These are phyloP conservation scores for Luzula sylvatica DNA, from an alignment of 176 grass and related monocot species.

Conservation along the genomic window DNA sequence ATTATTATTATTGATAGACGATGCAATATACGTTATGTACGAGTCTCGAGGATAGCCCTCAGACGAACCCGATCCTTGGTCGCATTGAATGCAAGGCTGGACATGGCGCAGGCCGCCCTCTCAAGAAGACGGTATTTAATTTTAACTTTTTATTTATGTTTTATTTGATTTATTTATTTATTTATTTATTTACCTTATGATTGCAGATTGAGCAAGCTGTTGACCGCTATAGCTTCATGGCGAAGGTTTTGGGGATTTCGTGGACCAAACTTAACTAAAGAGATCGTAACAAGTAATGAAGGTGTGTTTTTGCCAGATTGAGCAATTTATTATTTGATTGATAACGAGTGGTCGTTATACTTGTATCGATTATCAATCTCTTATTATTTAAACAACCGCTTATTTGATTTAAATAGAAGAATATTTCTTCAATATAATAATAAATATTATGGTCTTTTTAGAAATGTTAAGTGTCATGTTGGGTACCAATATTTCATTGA, in stretches of 20 bases:
- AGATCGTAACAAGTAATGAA: no score
- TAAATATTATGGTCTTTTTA: no score
- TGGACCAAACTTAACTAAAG: slow-evolving; percentile 37
- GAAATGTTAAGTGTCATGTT: no score
- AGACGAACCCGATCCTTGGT: slow-evolving; percentile 75
- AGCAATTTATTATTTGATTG: no score
- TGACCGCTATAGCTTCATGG: slow-evolving; percentile 88
- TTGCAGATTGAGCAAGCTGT: slow-evolving; percentile 70
- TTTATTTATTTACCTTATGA: neutral
- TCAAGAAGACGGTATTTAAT: slow-evolving; percentile 65
- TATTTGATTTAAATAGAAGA: no score
- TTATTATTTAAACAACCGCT: no score
- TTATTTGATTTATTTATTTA: slow-evolving; percentile 6
- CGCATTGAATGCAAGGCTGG: slow-evolving; percentile 85
- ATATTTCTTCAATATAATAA: no score
- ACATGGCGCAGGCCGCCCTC: slow-evolving; percentile 82
- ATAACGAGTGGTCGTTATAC: no score
- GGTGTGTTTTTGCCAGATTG: no score
- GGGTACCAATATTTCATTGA: no score
- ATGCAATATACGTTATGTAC: slow-evolving; percentile 61
- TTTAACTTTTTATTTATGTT: neutral
- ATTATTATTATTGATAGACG: slow-evolving; percentile 36
- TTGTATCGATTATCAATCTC: no score
- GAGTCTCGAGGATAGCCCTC: slow-evolving; percentile 33
- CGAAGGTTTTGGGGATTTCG: slow-evolving; percentile 53